phyloP scores from a whole-genome alignment of 192 early-diverging fungal species.

The Obelidium mucronatum region DNA sequence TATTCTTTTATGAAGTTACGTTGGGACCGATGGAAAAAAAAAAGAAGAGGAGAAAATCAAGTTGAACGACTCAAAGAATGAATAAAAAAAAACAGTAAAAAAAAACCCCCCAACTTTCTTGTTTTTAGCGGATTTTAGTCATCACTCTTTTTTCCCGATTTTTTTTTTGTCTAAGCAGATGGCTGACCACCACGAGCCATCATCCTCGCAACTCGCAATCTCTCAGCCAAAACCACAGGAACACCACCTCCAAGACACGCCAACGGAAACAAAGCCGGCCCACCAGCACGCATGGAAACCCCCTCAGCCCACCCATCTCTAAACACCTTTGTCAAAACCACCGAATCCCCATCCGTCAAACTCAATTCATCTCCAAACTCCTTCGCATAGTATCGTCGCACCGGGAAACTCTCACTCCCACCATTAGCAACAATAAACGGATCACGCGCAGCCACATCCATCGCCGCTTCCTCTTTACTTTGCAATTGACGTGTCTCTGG shows the following conservation, averaged over 20 bases:
- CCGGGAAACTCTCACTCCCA: constrained; percentile 45
- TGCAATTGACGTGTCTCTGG: constrained; percentile 31
- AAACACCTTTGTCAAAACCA: constrained; percentile 44
- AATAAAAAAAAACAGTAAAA: too few relatives aligned
- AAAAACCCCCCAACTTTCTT: too few relatives aligned
- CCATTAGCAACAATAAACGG: constrained; percentile 43
- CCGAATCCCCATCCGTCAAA: constrained; percentile 42
- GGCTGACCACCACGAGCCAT: constrained; percentile 21
- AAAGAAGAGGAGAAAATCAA: too few relatives aligned
- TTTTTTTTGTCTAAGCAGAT: too few relatives aligned
- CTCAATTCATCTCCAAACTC: constrained; percentile 43
- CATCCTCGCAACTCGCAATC: constrained; percentile 26
- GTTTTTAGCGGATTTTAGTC: too few relatives aligned
- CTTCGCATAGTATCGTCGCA: constrained; percentile 41
- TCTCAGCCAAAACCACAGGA: constrained; percentile 42
- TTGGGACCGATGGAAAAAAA: too few relatives aligned
- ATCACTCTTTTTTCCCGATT: too few relatives aligned
- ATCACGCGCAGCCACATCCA: constrained; percentile 25
- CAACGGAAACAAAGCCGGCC: constrained; percentile 50
- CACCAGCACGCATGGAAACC: constrained; percentile 46
- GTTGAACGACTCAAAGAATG: too few relatives aligned
- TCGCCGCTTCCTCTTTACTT: constrained; percentile 10
- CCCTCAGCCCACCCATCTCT: constrained; percentile 52
- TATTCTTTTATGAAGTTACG: too few relatives aligned
- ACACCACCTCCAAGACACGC: constrained; percentile 51